Evolutionary conservation across 805 yeast species (phyloP).

Genomic region (Nakazawaea holstii): DNA sequence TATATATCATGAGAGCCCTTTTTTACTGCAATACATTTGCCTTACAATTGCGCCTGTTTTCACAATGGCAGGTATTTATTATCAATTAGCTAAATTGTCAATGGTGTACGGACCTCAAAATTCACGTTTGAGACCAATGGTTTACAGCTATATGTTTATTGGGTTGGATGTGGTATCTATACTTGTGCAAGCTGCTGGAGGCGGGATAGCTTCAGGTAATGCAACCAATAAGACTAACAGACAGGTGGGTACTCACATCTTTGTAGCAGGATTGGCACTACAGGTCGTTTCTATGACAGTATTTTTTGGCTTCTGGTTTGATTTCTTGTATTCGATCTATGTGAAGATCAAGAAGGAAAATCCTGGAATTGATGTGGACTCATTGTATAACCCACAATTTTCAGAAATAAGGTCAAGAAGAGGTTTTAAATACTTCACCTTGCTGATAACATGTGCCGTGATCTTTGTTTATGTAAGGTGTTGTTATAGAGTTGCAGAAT

Average conservation of each 20-base stretch:
- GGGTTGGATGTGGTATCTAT: slow-evolving; percentile 60
- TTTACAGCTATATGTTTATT: slow-evolving; percentile 61
- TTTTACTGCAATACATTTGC: slow-evolving; percentile 58
- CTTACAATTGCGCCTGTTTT: slow-evolving; percentile 80
- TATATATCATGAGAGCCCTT: slow-evolving; percentile 31
- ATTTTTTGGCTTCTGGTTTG: slow-evolving; percentile 46
- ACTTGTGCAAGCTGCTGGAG: slow-evolving; percentile 69
- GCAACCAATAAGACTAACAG: slow-evolving; percentile 21
- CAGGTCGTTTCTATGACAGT: slow-evolving; percentile 68
- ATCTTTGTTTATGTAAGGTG: slow-evolving; percentile 60
- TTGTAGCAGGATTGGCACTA: slow-evolving; percentile 74
- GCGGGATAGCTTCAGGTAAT: slow-evolving; percentile 56
- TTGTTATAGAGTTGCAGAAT: slow-evolving; percentile 66
- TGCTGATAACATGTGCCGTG: slow-evolving; percentile 41
- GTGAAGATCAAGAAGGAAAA: slow-evolving; percentile 16
- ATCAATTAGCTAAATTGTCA: slow-evolving; percentile 58
- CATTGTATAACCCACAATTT: slow-evolving; percentile 29
- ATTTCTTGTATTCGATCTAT: slow-evolving; percentile 38
- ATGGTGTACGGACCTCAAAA: slow-evolving; percentile 54
- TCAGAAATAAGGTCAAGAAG: slow-evolving; percentile 27
- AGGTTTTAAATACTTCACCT: slow-evolving; percentile 37
- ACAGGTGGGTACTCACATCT: slow-evolving; percentile 51
- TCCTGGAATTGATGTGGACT: slow-evolving; percentile 24
- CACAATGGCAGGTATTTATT: slow-evolving; percentile 80
- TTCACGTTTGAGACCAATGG: slow-evolving; percentile 50